Conservation (phyloP, 352 stramenopile species). For the Phytophthora quininea region DNA sequence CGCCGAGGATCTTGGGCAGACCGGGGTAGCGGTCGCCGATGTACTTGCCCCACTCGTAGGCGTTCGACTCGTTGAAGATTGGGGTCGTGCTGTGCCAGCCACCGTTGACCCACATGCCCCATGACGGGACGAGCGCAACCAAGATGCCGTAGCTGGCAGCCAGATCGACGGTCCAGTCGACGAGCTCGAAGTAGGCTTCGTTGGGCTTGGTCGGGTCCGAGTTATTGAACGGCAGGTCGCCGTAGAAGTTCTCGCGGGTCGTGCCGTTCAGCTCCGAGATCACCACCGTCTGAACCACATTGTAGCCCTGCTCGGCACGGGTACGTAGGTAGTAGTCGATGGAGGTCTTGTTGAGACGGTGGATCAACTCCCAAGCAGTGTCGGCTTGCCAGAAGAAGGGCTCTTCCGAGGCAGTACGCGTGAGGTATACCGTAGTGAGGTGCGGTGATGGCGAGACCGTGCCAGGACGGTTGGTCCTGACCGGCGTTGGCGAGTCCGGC, state of each 20-base stretch:
- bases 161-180: constrained; percentile 27
- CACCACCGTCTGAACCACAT: constrained; percentile 27
- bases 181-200: constrained; percentile 29
- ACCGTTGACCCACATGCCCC: constrained; percentile 17
- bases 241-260: constrained; percentile 28
- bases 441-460: constrained; percentile 25
- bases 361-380: constrained; percentile 29
- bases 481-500: constrained; percentile 1
- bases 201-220: constrained; percentile 22
- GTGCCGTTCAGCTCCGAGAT: constrained; percentile 23
- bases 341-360: constrained; percentile 38
- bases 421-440: constrained; percentile 21
- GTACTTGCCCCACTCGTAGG: constrained; percentile 17
- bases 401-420: constrained; percentile 17
- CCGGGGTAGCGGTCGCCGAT: constrained; percentile 20
- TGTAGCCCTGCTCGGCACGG: constrained; percentile 30
- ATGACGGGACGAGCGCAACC: constrained; percentile 16
- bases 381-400: constrained; percentile 36
- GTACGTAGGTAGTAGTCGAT: constrained; percentile 34
- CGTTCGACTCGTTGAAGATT: constrained; percentile 22
- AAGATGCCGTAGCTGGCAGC: constrained; percentile 36
- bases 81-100: constrained; percentile 11
- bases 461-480: constrained; percentile 17
- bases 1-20: constrained; percentile 27
- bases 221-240: constrained; percentile 27